Evolutionary conservation across 2,329 filamentous ascomycete species (phyloP), one percentile per base, ranked within the genome.

Genomic region (Neofusicoccum umdonicola): DNA sequence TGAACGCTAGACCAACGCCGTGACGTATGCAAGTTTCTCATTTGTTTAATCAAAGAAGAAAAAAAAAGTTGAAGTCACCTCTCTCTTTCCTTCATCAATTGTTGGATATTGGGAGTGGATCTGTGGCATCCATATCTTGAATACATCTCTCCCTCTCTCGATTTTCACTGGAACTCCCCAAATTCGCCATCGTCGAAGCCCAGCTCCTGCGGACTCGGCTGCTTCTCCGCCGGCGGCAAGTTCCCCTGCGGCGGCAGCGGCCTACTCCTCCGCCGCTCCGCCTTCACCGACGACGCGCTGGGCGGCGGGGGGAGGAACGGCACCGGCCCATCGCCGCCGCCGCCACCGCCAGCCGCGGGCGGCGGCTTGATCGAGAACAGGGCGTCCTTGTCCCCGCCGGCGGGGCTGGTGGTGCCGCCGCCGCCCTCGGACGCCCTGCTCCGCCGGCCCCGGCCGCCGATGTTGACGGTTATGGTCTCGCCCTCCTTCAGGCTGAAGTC

Each of bases 141-240:
- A 51, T 52, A 51, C 27, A 50, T 62, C 45, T 37, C n/a, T 48
- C 35, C 22, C 17, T 58, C 44, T 39, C 13, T 39, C 13, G 37
- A 11, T 39, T 39, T 39, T 70, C 71, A 85, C 71, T 85, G 83
- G 79, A 96, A 96, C 78, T 96, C 92, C 19, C 91, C 92, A 84
- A 93, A 93, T 73, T 94, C 90, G 1, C 92, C 92, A 74, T 96
- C 91, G 72, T 96, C 92, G 71, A 95, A 95, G 0, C 91, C 91
- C 68, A 94, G 72, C 65, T 92, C 88, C 72, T 88, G 75, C 15
- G 81, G 80, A 45, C 77, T 78, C 31, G 69, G 70, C 62, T 62
- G 45, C 39, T 60, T 64, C 47, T 62, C 54, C 13, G 12, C 35
- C 12, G 63, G 56, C 17, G 54, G 35, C 44, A 22, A 31, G 11